A percentile compares a stretch with the other conserved stretches of the same genome.
Conservation (phyloP, 768 basidiomycete genomes). For the Lentinus brumalis region DNA sequence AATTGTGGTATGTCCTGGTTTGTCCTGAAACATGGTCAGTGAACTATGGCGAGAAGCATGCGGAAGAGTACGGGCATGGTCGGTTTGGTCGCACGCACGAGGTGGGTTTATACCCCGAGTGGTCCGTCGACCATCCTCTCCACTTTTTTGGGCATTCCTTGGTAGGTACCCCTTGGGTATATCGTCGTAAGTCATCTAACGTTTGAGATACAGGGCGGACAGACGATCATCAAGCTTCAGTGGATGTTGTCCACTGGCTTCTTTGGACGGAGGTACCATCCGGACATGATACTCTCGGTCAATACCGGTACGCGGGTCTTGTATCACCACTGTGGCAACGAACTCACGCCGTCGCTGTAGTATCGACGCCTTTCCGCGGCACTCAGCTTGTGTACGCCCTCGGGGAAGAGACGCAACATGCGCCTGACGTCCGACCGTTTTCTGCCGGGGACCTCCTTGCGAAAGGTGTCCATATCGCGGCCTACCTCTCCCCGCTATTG, state of each 20-base stretch:
- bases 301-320: slow-evolving; percentile 37
- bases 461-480: slow-evolving; percentile 42
- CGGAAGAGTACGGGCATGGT: slow-evolving; percentile 38
- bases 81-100: slow-evolving; percentile 44
- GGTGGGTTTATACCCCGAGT: slow-evolving; percentile 46
- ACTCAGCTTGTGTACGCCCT: slow-evolving; percentile 49
- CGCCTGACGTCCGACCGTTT: slow-evolving; percentile 43
- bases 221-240: slow-evolving; percentile 50
- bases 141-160: slow-evolving; percentile 55
- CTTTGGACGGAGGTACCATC: slow-evolving; percentile 41
- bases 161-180: slow-evolving; percentile 29
- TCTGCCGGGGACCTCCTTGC: slow-evolving; percentile 42
- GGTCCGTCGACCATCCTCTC: slow-evolving; percentile 44
- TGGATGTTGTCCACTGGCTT: slow-evolving; percentile 41
- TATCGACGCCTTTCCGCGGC: slow-evolving; percentile 51
- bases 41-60: slow-evolving; percentile 50
- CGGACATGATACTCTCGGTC: slow-evolving; percentile 51
- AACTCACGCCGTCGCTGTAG: slow-evolving; percentile 23
- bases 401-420: slow-evolving; percentile 43
- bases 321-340: not conserved
- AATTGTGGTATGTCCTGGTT: not conserved
- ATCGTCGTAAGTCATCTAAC: not conserved
- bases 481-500: slow-evolving; percentile 47
- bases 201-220: slow-evolving; percentile 40
- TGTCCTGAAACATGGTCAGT: slow-evolving; percentile 29